Evolutionary conservation across 2,329 filamentous ascomycete genomes (phyloP).

Genomic region (Fusarium sp.): DNA sequence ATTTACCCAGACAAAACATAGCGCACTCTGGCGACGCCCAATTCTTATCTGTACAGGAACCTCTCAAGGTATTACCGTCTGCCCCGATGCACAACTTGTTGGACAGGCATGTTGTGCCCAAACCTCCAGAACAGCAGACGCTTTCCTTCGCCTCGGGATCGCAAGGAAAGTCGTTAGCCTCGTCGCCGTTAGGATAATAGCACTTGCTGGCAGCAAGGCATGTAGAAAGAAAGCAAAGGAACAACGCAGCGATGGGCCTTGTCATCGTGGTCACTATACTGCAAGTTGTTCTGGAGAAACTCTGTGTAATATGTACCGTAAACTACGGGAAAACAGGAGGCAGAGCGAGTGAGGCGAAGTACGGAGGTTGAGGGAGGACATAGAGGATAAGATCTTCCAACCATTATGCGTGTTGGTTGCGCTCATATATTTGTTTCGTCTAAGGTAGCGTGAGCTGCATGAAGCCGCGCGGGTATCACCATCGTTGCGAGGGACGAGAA

Average conservation of each 20-base stretch:
- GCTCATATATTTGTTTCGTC: not conserved
- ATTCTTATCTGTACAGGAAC: constrained; percentile 42
- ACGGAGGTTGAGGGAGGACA: not conserved
- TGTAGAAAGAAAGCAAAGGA: constrained; percentile 8
- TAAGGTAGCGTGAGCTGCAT: not conserved
- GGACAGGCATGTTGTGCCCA: constrained; percentile 36
- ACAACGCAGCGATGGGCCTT: not conserved
- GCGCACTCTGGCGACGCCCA: constrained; percentile 38
- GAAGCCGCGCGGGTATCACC: not conserved
- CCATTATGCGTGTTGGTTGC: not conserved
- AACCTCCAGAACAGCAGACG: constrained; percentile 36
- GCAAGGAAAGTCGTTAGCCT: constrained; percentile 31
- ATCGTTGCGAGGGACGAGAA: not conserved
- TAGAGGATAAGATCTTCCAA: not conserved
- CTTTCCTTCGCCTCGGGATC: constrained; percentile 35
- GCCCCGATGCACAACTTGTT: constrained; percentile 38
- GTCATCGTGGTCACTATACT: constrained; percentile 10
- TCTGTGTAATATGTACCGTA: not conserved
- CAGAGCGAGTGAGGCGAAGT: not conserved
- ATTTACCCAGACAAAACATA: constrained; percentile 27
- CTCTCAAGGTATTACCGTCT: constrained; percentile 39
- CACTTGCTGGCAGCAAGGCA: constrained; percentile 24
- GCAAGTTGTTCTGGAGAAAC: not conserved
- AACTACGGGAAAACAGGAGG: not conserved
- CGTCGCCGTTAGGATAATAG: constrained; percentile 37